Percentiles rank a stretch among this genome's conserved stretches.
Conservation (phyloP, 202 grass and related monocot genomes). For the Digitaria exilis region DNA sequence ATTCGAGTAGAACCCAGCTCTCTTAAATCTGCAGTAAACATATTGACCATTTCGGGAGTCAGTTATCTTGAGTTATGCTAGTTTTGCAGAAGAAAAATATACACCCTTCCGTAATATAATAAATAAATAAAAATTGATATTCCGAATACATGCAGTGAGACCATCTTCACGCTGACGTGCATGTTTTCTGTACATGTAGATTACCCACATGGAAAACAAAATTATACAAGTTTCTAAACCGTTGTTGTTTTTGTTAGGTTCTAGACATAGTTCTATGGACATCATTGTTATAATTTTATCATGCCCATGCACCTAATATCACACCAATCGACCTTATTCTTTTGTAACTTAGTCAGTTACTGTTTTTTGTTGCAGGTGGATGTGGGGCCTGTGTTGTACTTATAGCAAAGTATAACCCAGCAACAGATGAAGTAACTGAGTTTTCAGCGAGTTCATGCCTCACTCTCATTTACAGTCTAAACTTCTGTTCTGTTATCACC, state of each 20-base stretch:
- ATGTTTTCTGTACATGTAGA: neutral
- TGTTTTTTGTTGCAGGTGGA: slow-evolving; percentile 50
- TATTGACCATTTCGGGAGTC: neutral
- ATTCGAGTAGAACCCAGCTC: neutral
- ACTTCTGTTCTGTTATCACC: slow-evolving; percentile 75
- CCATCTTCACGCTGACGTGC: neutral
- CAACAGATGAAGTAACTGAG: slow-evolving; percentile 60
- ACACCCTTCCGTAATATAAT: neutral
- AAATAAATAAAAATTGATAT: neutral
- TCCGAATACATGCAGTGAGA: neutral
- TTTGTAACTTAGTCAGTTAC: neutral
- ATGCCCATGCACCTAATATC: neutral
- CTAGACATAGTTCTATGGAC: neutral
- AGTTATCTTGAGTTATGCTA: neutral
- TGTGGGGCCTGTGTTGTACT: slow-evolving; percentile 85
- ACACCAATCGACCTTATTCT: neutral
- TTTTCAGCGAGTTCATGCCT: slow-evolving; percentile 70
- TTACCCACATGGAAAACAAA: neutral
- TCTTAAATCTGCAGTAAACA: neutral
- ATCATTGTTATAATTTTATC: neutral
- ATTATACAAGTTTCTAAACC: neutral
- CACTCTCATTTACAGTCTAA: slow-evolving; percentile 71
- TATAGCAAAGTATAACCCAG: slow-evolving; percentile 58
- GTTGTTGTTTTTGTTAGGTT: neutral
- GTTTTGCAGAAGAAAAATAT: neutral